Conservation (phyloP, 140 eudicot species). For the Anethum foeniculum region DNA sequence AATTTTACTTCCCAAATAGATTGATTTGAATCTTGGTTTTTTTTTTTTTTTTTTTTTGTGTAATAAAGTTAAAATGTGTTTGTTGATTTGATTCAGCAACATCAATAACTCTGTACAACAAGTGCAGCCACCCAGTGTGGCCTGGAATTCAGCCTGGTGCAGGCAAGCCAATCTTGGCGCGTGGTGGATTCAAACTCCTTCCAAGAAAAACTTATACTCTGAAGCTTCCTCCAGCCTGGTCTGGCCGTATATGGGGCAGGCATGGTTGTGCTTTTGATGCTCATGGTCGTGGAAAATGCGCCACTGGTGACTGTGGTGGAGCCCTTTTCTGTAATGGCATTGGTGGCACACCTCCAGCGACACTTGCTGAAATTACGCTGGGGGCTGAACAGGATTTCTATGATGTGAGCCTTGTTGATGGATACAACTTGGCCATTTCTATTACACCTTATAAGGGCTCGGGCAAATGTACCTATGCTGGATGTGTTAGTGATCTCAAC, state of each 20-base stretch:
- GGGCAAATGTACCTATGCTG: constrained; percentile 76
- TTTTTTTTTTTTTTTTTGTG: not conserved
- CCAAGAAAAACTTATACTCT: constrained; percentile 52
- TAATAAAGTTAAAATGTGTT: not conserved
- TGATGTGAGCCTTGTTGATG: constrained; percentile 82
- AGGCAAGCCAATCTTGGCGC: constrained; percentile 65
- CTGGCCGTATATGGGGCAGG: constrained; percentile 97
- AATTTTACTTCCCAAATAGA: not conserved
- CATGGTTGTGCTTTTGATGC: constrained; percentile 77
- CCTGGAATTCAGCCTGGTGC: constrained; percentile 93
- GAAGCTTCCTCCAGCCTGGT: constrained; percentile 71
- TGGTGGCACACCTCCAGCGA: constrained; percentile 91
- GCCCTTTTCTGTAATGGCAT: constrained; percentile 73
- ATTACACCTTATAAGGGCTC: constrained; percentile 66
- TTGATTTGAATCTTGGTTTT: not conserved
- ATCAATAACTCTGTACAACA: constrained; percentile 66
- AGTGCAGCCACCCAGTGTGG: constrained; percentile 88
- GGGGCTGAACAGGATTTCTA: constrained; percentile 81
- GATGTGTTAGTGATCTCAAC: constrained; percentile 84
- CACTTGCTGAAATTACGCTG: constrained; percentile 79
- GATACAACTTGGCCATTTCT: constrained; percentile 77
- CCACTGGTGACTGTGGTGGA: constrained; percentile 96
- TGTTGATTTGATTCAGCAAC: constrained; percentile 29
- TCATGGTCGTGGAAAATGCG: constrained; percentile 72
- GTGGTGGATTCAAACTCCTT: constrained; percentile 83